Base-by-base conservation (phyloP, 345 rosid genomes). In the Acer campestre region DNA sequence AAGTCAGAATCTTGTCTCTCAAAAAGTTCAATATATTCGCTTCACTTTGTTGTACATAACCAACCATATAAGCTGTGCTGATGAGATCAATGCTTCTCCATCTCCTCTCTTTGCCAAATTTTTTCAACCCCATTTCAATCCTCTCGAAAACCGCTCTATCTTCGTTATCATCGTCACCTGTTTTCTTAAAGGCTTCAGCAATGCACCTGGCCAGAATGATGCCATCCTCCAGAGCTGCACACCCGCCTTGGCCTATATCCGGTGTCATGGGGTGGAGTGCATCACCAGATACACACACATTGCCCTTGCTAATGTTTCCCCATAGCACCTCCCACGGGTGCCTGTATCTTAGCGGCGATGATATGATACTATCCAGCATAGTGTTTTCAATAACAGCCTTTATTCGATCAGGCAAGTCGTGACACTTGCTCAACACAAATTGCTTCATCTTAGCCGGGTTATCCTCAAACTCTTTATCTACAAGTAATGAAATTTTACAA, bases 211-310 rank as follows among this genome's bases (percentile, higher is more conserved):
- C 95, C 1, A 91, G 74, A 68, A 91, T 80, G 49, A 93, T 74
- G 3, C 89, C 84, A 48, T 91, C 97, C 80, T 93, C 95, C 67
- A 91, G 75, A 64, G 94, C 90, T 6, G 87, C 76, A 76, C 93
- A 90, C 14, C 87, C 96, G 3, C 96, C 96, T 79, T 91, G 98
- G 67, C 90, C 93, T 0, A 88, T 62, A 55, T 90, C 94, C 11
- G 94, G 92, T n/a, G 92, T 89, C 93, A 92, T 90, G 40, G 92
- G 88, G 78, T 92, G 94, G 40, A 88, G 88, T 12, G 94, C 93
- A 78, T 90, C 94, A 58, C 91, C 94, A n/a, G 91, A 90, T 12
- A 88, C n/a, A n/a, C n/a, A n/a, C n/a, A n/a, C n/a, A n/a, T n/a
- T n/a, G n/a, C n/a, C n/a, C n/a, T n/a, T n/a, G n/a, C n/a, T n/a